phyloP scores from a whole-genome alignment of 306 rosid species.

The Lathyrus tuberosus region DNA sequence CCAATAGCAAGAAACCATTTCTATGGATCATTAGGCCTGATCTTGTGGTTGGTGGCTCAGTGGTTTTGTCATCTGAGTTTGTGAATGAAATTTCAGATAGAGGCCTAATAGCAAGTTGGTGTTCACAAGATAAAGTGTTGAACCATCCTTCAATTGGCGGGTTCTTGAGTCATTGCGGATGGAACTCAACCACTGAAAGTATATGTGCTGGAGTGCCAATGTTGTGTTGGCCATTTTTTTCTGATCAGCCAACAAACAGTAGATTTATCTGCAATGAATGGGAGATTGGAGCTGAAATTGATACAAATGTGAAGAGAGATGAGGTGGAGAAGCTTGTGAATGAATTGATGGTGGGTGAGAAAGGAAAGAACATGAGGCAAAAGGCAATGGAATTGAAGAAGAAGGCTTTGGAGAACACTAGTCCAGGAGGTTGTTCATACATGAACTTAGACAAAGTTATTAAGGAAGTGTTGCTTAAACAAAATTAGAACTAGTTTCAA shows the following conservation, averaged over 20 bases:
- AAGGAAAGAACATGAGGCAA: background rate
- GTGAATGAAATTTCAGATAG: background rate
- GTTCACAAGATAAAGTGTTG: background rate
- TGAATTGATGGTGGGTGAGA: background rate
- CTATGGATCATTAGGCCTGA: conserved; percentile 1
- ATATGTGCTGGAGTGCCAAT: conserved; percentile 1
- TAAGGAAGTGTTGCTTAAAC: background rate
- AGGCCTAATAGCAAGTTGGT: background rate
- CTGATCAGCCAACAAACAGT: background rate
- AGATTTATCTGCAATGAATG: background rate
- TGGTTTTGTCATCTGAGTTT: background rate
- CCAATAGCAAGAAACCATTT: background rate
- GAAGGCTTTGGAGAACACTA: background rate
- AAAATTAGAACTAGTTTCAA: background rate
- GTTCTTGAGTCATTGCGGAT: conserved; percentile 2
- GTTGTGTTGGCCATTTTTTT: background rate
- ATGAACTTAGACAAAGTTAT: background rate
- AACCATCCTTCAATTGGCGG: background rate
- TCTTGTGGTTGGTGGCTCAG: background rate
- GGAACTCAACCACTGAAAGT: background rate
- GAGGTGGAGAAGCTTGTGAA: background rate
- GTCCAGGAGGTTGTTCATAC: background rate
- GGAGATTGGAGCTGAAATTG: background rate
- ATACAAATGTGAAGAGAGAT: background rate
- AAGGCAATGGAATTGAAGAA: background rate